Evolutionary conservation across 768 basidiomycete species (phyloP).

Genomic region (Leucocoprinus birnbaumii): DNA sequence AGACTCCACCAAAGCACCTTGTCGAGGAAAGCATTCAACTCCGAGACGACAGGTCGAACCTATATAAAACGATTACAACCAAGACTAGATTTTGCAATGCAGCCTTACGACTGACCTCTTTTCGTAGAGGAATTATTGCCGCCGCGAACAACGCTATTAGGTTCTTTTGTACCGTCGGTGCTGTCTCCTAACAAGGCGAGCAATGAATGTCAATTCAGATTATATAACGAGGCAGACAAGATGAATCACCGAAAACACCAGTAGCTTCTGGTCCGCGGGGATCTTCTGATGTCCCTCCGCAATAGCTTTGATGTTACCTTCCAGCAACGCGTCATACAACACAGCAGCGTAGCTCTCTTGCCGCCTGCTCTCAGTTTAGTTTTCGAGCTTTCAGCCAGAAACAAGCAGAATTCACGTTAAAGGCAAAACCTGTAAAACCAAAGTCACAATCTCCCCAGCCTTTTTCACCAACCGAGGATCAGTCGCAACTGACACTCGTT

Average conservation of each 20-base stretch:
- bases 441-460: slow-evolving; percentile 62
- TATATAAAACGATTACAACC: slow-evolving; percentile 22
- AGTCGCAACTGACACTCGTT: slow-evolving; percentile 46
- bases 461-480: slow-evolving; percentile 55
- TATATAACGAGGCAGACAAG: not conserved
- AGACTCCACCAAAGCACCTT: slow-evolving; percentile 61
- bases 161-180: slow-evolving; percentile 52
- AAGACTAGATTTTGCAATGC: not conserved
- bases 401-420: slow-evolving; percentile 52
- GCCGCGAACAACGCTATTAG: slow-evolving; percentile 67
- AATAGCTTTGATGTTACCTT: slow-evolving; percentile 50
- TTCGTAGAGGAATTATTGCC: slow-evolving; percentile 58
- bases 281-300: slow-evolving; percentile 56
- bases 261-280: slow-evolving; percentile 22
- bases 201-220: slow-evolving; percentile 9
- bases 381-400: slow-evolving; percentile 5
- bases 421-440: slow-evolving; percentile 62
- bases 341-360: slow-evolving; percentile 56
- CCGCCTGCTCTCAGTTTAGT: slow-evolving; percentile 37
- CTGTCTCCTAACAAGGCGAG: slow-evolving; percentile 33
- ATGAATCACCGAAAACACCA: slow-evolving; percentile 10
- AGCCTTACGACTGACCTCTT: slow-evolving; percentile 46
- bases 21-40: slow-evolving; percentile 49
- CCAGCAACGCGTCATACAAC: slow-evolving; percentile 53
- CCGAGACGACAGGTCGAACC: slow-evolving; percentile 49